Evolutionary conservation across 1,284 basidiomycete species (phyloP).

Genomic region (Marasmius oreades): DNA sequence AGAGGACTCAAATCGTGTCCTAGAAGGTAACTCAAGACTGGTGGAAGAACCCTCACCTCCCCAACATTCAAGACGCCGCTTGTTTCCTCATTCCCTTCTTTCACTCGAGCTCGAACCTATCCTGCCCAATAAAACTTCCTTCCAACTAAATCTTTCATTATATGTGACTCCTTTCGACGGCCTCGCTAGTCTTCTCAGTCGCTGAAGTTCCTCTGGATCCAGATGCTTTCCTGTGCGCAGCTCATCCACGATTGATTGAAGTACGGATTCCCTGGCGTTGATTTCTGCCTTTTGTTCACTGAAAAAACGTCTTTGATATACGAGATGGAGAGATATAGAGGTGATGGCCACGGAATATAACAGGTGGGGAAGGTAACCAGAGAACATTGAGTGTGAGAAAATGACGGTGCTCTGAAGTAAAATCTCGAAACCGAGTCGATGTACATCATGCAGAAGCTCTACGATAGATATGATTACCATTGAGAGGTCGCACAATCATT

Average conservation of each 20-base stretch:
- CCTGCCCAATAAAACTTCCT: conserved; percentile 18
- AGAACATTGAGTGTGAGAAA: conserved; percentile 13
- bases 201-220: conserved; percentile 43
- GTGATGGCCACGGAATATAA: conserved; percentile 57
- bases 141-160: conserved; percentile 19
- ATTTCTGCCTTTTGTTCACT: conserved; percentile 47
- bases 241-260: conserved; percentile 49
- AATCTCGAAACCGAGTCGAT: no score
- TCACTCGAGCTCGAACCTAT: neutral
- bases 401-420: neutral
- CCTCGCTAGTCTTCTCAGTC: conserved; percentile 43
- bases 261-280: conserved; percentile 54
- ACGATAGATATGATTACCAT: no score
- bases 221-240: conserved; percentile 40
- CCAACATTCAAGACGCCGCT: no score
- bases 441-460: no score
- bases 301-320: conserved; percentile 43
- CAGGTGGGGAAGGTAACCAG: conserved; percentile 38
- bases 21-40: no score
- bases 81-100: neutral
- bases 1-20: neutral
- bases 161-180: conserved; percentile 20
- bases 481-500: no score
- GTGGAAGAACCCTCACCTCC: no score
- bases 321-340: conserved; percentile 59